Evolutionary conservation across 2,329 filamentous ascomycete genomes (phyloP).

Genomic region (Metarhizium anisopliae): DNA sequence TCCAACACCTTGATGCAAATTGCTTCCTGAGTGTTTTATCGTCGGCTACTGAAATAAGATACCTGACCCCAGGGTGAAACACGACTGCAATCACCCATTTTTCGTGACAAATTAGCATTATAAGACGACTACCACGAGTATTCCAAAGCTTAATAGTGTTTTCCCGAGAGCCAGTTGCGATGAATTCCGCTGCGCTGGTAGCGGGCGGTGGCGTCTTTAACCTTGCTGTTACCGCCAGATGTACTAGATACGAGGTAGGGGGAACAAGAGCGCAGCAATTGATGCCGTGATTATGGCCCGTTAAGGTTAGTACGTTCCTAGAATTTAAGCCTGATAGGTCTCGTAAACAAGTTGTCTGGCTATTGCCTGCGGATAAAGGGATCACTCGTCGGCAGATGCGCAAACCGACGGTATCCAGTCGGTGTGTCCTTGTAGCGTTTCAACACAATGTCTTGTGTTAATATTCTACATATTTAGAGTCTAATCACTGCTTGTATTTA

Average conservation of each 20-base stretch:
- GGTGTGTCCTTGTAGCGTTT: conserved; percentile 76
- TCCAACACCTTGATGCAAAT: conserved; percentile 67
- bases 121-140: conserved; percentile 71
- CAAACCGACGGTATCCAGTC: conserved; percentile 89
- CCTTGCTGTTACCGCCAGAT: conserved; percentile 68
- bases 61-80: conserved; percentile 89
- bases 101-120: conserved; percentile 78
- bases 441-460: conserved; percentile 84
- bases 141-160: conserved; percentile 90
- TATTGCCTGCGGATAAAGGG: conserved; percentile 70
- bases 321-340: conserved; percentile 57
- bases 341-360: conserved; percentile 77
- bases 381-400: conserved; percentile 75
- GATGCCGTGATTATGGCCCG: conserved; percentile 82
- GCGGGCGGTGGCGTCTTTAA: conserved; percentile 72
- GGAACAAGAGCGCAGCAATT: conserved; percentile 86
- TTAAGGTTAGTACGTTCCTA: conserved; percentile 63
- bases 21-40: conserved; percentile 90
- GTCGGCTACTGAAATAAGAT: conserved; percentile 75
- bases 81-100: conserved; percentile 84
- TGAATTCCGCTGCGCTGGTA: conserved; percentile 71
- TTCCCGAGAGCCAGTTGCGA: conserved; percentile 82
- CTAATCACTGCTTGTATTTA: conserved; percentile 78
- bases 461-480: conserved; percentile 87
- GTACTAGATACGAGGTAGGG: conserved; percentile 56